Conservation (phyloP, 139 green algal species). For the Haematococcus sp. region DNA sequence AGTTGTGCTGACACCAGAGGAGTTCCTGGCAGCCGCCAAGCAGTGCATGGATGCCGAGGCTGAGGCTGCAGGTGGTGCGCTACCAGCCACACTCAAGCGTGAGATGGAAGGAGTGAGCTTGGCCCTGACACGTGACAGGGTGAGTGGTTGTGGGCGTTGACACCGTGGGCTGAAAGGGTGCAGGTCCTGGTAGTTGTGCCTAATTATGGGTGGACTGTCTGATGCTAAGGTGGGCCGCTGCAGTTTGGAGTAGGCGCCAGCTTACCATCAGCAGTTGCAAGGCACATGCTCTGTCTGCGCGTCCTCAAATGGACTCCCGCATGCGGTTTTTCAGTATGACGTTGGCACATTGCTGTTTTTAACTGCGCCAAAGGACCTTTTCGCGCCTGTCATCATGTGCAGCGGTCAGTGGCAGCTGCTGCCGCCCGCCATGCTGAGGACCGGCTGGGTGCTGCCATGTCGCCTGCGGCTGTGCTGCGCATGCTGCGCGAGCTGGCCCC, state of each 20-base stretch:
- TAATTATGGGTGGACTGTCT: too few relatives aligned
- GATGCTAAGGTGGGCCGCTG: too few relatives aligned
- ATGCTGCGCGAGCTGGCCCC: constrained; percentile 20
- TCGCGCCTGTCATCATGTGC: background rate
- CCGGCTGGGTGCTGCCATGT: constrained; percentile 7
- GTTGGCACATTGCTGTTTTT: too few relatives aligned
- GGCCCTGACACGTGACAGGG: background rate
- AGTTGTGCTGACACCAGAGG: constrained; percentile 15
- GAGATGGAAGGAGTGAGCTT: constrained; percentile 1
- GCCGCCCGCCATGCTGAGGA: too few relatives aligned
- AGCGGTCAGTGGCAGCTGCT: background rate
- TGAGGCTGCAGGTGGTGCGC: background rate
- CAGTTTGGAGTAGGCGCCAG: too few relatives aligned
- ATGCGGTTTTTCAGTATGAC: too few relatives aligned
- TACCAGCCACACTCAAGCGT: background rate
- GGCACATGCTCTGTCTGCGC: too few relatives aligned
- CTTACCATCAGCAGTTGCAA: too few relatives aligned
- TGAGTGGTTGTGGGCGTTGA: background rate
- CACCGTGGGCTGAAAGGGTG: too few relatives aligned
- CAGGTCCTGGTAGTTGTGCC: too few relatives aligned
- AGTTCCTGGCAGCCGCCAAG: constrained; percentile 23
- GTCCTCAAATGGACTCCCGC: too few relatives aligned
- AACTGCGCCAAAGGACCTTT: too few relatives aligned
- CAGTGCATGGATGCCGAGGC: constrained; percentile 23
- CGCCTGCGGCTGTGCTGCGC: constrained; percentile 8